Evolutionary conservation across 1,284 basidiomycete species (phyloP), one percentile per base, ranked within the genome.

Genomic region (Sporisorium sorghi): DNA sequence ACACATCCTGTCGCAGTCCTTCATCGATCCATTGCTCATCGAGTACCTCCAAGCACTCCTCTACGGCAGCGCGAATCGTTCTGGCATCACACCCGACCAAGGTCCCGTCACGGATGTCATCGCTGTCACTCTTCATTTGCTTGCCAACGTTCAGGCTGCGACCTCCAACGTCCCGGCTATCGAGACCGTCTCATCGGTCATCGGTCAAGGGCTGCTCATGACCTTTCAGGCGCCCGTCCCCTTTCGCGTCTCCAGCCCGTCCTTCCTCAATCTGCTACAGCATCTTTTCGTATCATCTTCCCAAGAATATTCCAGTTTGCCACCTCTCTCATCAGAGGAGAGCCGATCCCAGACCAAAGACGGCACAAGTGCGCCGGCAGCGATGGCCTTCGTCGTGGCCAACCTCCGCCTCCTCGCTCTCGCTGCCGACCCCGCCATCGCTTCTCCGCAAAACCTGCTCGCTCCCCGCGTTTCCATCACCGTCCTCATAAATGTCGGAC

Each of bases 51-150:
- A 70, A 43, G 62, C 53, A 3, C 26, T 63, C 59, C 60, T 75
- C 26, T 75, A 75, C 21, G 73, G 73, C 49, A 59, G 56, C 37
- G 59, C 73, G 3, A 62, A 49, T 17, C 67, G 56, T 10, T 62
- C 62, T 7, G 73, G 67, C 12, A 26, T 70, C 60, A 23, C 32
- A 0, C 53, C 63, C 2, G 67, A 75, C 35, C 67, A 75, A 43
- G 67, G 67, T 5, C 67, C 73, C n/a, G 17, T 75, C 21, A 71
- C 63, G n/a, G 66, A 75, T 24, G 67, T 63, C 40, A 63, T 75
- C 63, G 66, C 63, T 6, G 58, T 61, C 46, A 71, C 73, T 1
- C 57, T 75, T 17, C 49, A 70, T 19, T 55, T 75, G 0, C 54
- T 75, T 12, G 56, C 68, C 42, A 62, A 60, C 19, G 43, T 66